Percentiles rank a stretch among this genome's conserved stretches.
Evolutionary conservation across 345 rosid species (phyloP).

Genomic region (Salix udensis): DNA sequence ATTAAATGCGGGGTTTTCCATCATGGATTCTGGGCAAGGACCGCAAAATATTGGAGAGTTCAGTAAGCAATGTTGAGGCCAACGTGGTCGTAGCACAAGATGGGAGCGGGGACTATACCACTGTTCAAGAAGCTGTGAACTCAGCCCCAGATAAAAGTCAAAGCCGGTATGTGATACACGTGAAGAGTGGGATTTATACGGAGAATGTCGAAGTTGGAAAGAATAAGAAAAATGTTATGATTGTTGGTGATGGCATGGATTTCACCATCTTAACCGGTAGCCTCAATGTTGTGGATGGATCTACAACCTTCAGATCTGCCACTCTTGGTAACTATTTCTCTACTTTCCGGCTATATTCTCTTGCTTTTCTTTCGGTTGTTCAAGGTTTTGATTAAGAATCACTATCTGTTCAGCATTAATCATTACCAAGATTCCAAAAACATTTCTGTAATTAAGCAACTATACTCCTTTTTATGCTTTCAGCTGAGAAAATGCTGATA

Average conservation of each 20-base stretch:
- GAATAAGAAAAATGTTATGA: constrained; percentile 20
- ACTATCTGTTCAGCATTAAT: no score
- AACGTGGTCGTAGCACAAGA: constrained; percentile 12
- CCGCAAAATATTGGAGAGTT: neutral
- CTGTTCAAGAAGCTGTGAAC: constrained; percentile 13
- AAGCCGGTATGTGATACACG: constrained; percentile 4
- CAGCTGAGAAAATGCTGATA: neutral
- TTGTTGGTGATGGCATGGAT: constrained; percentile 21
- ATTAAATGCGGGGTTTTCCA: neutral
- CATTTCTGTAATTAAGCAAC: no score
- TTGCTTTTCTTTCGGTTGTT: neutral
- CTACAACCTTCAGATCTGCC: constrained; percentile 19
- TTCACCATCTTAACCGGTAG: constrained; percentile 16
- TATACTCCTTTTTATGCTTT: no score
- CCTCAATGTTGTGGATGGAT: constrained; percentile 19
- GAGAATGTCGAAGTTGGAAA: constrained; percentile 23
- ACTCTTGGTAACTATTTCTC: constrained; percentile 7
- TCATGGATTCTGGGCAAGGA: constrained; percentile 4
- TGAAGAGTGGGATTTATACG: constrained; percentile 9
- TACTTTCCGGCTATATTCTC: neutral
- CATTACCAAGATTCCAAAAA: no score
- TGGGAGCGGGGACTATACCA: constrained; percentile 11
- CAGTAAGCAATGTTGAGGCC: neutral
- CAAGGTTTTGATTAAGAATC: no score
- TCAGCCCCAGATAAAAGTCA: constrained; percentile 4